Evolutionary conservation across 441 rosid genomes (phyloP), one percentile per base, ranked within the genome.

Genomic region (Erodium moschatum): DNA sequence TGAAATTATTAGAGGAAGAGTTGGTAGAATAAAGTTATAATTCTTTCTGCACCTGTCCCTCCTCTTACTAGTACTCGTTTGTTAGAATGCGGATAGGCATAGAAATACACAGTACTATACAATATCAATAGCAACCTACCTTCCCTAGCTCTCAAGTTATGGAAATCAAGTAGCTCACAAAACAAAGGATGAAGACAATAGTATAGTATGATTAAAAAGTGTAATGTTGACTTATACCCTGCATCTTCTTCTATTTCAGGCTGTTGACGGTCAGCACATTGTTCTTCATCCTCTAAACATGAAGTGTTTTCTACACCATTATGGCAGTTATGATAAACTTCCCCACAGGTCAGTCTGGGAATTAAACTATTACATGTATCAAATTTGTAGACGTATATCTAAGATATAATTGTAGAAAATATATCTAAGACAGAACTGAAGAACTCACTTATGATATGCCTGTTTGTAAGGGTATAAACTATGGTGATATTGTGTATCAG

Each of bases 231-330:
- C 58, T 67, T 40, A 72, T 74, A 16, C 69, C 63, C 21, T 75
- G 27, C 48, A 67, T 50, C 12, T 71, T 10, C 80, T 52, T 78
- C 60, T 73, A 52, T 80, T 85, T 73, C 86, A 94, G 99, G 96
- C 86, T 63, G 81, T 80, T 76, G 99, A 94, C 76, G 99, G 99
- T 69, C 97, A 94, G 81, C 90, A 85, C 76, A 77, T 91, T 72
- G 87, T 94, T 80, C 89, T 94, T 77, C 97, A 91, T 67, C 81
- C 94, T 4, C 76, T 88, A 74, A 91, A 89, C 74, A 76, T 94
- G 96, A 91, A 89, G 77, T 87, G 97, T 76, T 96, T 94, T 74
- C 80, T 91, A 69, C 90, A 88, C 73, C 89, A 88, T 79, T 89
- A 86, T 77, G 97, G 98, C 65, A 86, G 85, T 86, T 81, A 83